These are phyloP conservation scores for Diaporthe sp. DNA, from an alignment of 2,329 filamentous ascomycete genomes.

Conservation along the genomic window DNA sequence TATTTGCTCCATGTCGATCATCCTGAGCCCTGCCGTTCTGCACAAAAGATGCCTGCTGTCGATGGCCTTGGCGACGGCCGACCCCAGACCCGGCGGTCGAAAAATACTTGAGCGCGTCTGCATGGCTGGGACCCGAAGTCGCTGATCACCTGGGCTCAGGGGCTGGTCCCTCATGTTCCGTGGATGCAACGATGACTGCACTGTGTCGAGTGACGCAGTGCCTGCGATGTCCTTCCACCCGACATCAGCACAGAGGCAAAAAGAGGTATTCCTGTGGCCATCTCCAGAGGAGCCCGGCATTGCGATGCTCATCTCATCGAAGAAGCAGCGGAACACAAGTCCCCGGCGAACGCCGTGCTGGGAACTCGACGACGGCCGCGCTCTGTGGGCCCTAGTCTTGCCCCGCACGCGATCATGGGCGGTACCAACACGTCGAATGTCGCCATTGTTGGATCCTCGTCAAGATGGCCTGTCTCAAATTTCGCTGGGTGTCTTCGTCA, in stretches of 20 bases:
- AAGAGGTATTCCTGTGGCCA: fast-evolving
- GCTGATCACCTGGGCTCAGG: neutral
- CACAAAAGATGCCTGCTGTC: neutral
- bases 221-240: neutral
- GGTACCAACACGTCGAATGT: too few species aligned
- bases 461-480: too few species aligned
- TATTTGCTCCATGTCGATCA: neutral
- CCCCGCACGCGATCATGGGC: too few species aligned
- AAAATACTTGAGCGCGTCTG: neutral
- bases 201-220: neutral
- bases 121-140: neutral
- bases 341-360: too few species aligned
- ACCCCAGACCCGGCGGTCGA: neutral
- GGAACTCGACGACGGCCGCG: too few species aligned
- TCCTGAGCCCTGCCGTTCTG: neutral
- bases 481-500: too few species aligned
- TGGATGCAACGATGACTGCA: neutral
- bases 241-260: neutral
- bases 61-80: neutral
- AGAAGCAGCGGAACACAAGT: neutral
- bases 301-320: neutral
- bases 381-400: too few species aligned
- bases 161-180: neutral
- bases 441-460: too few species aligned
- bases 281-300: neutral